Conservation (phyloP, 768 basidiomycete species). For the Mycena amicta region DNA sequence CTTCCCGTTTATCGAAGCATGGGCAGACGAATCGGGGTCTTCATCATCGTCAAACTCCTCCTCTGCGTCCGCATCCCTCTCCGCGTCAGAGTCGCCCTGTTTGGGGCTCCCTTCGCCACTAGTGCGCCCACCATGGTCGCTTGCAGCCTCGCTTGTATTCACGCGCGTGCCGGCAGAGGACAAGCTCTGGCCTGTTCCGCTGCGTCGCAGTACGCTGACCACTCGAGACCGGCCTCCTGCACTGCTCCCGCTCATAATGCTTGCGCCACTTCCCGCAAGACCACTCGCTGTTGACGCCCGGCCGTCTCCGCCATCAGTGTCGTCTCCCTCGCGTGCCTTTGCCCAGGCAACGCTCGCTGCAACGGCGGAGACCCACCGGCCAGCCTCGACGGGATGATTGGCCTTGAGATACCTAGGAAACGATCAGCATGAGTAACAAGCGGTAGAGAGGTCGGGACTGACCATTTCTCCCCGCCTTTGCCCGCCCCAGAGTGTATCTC, state of each 20-base stretch:
- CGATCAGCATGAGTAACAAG: no score
- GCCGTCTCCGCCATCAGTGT: constrained; percentile 22
- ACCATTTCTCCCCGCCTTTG: constrained; percentile 66
- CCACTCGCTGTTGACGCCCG: constrained; percentile 4
- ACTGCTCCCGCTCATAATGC: constrained; percentile 12
- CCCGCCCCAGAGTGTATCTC: constrained; percentile 71
- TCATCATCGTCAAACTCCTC: constrained; percentile 28
- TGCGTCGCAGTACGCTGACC: constrained; percentile 17
- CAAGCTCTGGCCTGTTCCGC: neutral
- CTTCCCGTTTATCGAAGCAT: constrained; percentile 37
- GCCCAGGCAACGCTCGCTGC: constrained; percentile 73
- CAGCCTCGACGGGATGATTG: constrained; percentile 86
- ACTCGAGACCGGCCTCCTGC: constrained; percentile 8
- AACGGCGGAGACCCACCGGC: constrained; percentile 84
- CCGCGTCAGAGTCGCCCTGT: constrained; percentile 26
- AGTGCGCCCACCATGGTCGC: constrained; percentile 4
- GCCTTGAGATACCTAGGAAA: constrained; percentile 61
- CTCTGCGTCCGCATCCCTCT: constrained; percentile 23
- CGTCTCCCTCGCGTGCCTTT: constrained; percentile 39
- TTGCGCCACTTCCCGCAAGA: constrained; percentile 33
- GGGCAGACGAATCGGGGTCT: constrained; percentile 44
- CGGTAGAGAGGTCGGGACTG: no score
- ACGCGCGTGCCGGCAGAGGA: neutral
- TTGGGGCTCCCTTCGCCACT: constrained; percentile 27
- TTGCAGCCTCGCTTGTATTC: constrained; percentile 4